Percentiles rank a stretch among this genome's conserved stretches.
These are phyloP conservation scores for Hippophae gyantsensis DNA, from an alignment of 306 rosid genomes.

Conservation along the genomic window DNA sequence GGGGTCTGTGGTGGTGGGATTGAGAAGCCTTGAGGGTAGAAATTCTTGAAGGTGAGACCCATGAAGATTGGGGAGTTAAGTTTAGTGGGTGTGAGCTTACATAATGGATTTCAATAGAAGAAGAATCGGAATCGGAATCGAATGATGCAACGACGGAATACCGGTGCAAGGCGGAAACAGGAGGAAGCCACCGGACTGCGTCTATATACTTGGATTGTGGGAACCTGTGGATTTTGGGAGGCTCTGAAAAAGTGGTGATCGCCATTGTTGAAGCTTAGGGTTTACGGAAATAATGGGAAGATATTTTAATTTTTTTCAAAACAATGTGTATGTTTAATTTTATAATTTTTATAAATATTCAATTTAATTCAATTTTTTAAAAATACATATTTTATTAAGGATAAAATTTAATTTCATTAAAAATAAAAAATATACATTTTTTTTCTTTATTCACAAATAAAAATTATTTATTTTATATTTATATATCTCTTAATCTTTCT, in stretches of 20 bases:
- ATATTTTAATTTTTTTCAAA: too few species aligned
- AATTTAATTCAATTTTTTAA: too few species aligned
- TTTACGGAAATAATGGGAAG: slow-evolving; percentile 5
- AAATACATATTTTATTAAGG: too few species aligned
- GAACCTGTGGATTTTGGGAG: slow-evolving; percentile 39
- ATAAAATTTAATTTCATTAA: too few species aligned
- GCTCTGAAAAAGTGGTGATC: slow-evolving; percentile 30
- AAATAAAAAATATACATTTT: too few species aligned
- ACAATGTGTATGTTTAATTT: too few species aligned
- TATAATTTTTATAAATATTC: too few species aligned
- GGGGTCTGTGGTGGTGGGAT: slow-evolving; percentile 39
- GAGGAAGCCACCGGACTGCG: slow-evolving; percentile 85
- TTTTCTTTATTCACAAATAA: too few species aligned
- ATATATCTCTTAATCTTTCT: too few species aligned
- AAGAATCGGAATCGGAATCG: slow-evolving; percentile 46
- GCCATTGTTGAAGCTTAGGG: slow-evolving; percentile 35
- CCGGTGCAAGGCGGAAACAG: slow-evolving; percentile 49
- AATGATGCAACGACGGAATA: slow-evolving; percentile 51
- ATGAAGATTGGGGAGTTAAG: slow-evolving; percentile 38
- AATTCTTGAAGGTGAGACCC: slow-evolving; percentile 50
- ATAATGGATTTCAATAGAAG: slow-evolving; percentile 51
- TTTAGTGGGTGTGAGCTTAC: slow-evolving; percentile 28
- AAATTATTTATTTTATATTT: too few species aligned
- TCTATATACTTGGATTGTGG: slow-evolving; percentile 64
- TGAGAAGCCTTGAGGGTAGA: slow-evolving; percentile 54